A percentile compares a stretch with the other conserved stretches of the same genome.
phyloP scores from a whole-genome alignment of 768 basidiomycete genomes.

The Hericium coralloides region DNA sequence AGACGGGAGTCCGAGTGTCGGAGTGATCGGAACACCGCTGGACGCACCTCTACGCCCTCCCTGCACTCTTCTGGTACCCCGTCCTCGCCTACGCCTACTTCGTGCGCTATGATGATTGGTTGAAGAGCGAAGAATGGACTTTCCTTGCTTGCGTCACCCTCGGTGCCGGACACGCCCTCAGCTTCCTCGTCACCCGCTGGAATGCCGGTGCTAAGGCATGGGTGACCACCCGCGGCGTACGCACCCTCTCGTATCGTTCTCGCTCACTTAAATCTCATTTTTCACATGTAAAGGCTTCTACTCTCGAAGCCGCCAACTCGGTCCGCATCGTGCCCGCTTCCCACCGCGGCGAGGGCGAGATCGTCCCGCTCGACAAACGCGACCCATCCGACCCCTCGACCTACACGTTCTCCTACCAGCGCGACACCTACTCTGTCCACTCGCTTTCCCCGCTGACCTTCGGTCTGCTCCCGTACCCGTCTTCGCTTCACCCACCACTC shows the following conservation, averaged over 20 bases:
- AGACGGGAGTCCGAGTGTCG: no score
- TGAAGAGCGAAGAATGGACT: conserved; percentile 95
- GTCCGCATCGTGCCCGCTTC: conserved; percentile 73
- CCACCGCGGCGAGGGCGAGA: conserved; percentile 85
- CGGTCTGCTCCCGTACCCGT: conserved; percentile 81
- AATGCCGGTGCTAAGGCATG: conserved; percentile 68
- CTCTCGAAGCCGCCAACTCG: conserved; percentile 65
- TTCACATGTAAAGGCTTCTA: conserved; percentile 36
- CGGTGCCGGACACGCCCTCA: conserved; percentile 82
- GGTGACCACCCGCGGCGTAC: conserved; percentile 72
- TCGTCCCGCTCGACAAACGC: conserved; percentile 67
- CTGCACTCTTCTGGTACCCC: conserved; percentile 76
- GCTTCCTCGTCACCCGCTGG: conserved; percentile 90
- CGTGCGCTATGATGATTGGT: conserved; percentile 82
- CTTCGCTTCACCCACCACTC: conserved; percentile 58
- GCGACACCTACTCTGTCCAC: conserved; percentile 80
- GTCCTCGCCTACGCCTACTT: conserved; percentile 87
- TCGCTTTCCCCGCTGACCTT: conserved; percentile 54
- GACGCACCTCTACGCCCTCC: conserved; percentile 63
- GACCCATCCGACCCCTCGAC: conserved; percentile 43
- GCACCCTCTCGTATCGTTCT: conserved; percentile 7
- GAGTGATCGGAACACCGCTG: no score
- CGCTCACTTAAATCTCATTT: neutral
- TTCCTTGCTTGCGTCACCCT: conserved; percentile 86
- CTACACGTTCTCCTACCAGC: conserved; percentile 90